phyloP scores from a whole-genome alignment of 768 basidiomycete species.

The Rhodotorula toruloides region DNA sequence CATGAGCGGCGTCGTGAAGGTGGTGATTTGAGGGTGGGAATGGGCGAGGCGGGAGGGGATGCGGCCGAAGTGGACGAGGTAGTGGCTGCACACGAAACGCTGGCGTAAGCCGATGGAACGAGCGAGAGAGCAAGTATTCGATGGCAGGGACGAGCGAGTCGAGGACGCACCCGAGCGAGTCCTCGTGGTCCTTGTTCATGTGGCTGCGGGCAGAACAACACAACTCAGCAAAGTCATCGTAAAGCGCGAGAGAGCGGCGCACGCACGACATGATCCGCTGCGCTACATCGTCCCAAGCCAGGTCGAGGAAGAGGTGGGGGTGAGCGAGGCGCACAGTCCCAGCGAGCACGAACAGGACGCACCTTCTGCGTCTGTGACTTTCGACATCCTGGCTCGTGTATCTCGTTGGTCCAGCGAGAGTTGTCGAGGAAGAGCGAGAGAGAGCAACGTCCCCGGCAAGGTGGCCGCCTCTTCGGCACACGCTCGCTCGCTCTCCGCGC shows the following conservation, averaged over 20 bases:
- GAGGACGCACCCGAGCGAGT: constrained; percentile 1
- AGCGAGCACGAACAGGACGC: background rate
- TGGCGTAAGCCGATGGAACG: background rate
- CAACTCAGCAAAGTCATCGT: no score
- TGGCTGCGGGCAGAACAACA: background rate
- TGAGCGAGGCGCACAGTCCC: background rate
- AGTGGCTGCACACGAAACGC: background rate
- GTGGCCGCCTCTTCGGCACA: background rate
- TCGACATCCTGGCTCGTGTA: background rate
- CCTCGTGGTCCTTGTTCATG: constrained; percentile 22
- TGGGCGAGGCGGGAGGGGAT: background rate
- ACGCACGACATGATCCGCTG: constrained; percentile 6
- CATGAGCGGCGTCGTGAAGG: background rate
- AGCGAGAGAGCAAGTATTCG: background rate
- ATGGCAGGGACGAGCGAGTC: background rate
- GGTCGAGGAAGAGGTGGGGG: background rate
- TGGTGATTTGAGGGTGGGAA: constrained; percentile 5
- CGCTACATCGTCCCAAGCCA: background rate
- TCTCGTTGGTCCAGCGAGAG: background rate
- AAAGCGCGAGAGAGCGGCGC: background rate
- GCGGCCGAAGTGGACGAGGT: constrained; percentile 3
- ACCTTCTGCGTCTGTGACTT: constrained; percentile 7
- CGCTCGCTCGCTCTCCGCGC: background rate
- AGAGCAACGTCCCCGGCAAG: background rate
- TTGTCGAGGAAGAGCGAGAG: background rate